A percentile compares a stretch with the other conserved stretches of the same genome.
Evolutionary conservation across 768 basidiomycete species (phyloP).

Genomic region (Phaeolepiota aurea): DNA sequence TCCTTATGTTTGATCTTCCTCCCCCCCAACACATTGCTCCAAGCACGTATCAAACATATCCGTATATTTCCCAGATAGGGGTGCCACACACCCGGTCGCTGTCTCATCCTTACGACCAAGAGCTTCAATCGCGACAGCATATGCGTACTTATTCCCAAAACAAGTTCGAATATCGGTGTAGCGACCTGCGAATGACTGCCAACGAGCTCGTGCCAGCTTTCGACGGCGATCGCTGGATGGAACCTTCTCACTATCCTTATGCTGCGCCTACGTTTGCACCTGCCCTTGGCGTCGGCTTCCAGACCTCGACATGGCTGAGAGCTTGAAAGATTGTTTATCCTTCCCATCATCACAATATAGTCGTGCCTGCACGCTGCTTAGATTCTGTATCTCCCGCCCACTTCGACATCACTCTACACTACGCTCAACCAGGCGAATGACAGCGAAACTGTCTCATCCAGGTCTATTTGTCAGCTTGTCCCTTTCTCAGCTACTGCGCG

Average conservation of each 20-base stretch:
- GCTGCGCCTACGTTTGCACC: slow-evolving; percentile 34
- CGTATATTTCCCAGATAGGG: slow-evolving; percentile 24
- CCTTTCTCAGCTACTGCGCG: slow-evolving; percentile 15
- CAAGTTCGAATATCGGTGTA: slow-evolving; percentile 43
- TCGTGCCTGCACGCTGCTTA: slow-evolving; percentile 10
- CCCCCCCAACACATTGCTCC: slow-evolving; percentile 21
- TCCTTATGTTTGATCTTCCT: slow-evolving; percentile 26
- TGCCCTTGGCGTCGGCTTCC: slow-evolving; percentile 33
- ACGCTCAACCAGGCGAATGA: slow-evolving; percentile 22
- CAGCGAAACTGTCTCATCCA: slow-evolving; percentile 13
- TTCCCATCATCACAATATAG: slow-evolving; percentile 9
- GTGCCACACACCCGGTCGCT: slow-evolving; percentile 47
- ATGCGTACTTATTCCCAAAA: slow-evolving; percentile 54
- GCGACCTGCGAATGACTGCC: slow-evolving; percentile 34
- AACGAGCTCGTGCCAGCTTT: slow-evolving; percentile 28
- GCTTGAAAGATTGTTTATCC: slow-evolving; percentile 7
- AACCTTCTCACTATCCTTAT: slow-evolving; percentile 29
- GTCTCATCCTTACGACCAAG: slow-evolving; percentile 46
- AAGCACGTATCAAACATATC: slow-evolving; percentile 26
- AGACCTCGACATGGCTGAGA: slow-evolving; percentile 23
- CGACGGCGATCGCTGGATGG: slow-evolving; percentile 37
- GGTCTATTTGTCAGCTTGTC: slow-evolving; percentile 18
- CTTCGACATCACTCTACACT: slow-evolving; percentile 21
- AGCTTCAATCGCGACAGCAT: slow-evolving; percentile 38
- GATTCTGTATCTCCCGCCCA: slow-evolving; percentile 19